A percentile compares a stretch with the other conserved stretches of the same genome.
These are phyloP conservation scores for Globisporangium cylindrosporum DNA, from an alignment of 352 stramenopile species.

Conservation along the genomic window DNA sequence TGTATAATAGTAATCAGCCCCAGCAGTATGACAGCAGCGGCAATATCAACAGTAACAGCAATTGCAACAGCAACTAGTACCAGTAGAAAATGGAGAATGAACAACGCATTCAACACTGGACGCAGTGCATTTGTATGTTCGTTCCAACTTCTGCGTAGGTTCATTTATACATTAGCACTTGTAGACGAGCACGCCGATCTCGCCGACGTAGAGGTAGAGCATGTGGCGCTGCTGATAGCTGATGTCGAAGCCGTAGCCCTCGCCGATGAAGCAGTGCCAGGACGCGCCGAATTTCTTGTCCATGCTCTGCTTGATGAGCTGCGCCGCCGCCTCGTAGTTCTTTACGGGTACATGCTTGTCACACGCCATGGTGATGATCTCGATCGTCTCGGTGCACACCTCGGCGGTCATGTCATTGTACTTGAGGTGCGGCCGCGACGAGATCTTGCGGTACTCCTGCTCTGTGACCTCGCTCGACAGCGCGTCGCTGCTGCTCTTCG, in stretches of 20 bases:
- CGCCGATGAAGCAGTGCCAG: conserved; percentile 95
- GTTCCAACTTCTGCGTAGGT: not conserved
- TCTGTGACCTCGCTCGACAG: conserved; percentile 53
- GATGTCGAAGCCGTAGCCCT: conserved; percentile 96
- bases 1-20: not conserved
- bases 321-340: conserved; percentile 92
- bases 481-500: conserved; percentile 30
- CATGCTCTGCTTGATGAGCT: conserved; percentile 95
- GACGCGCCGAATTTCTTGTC: conserved; percentile 97
- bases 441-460: conserved; percentile 83
- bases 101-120: not conserved
- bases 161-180: conserved; percentile 73
- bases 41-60: not conserved
- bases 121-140: not conserved
- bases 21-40: not conserved
- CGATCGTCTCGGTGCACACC: conserved; percentile 93
- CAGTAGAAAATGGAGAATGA: not conserved
- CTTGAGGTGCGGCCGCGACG: conserved; percentile 76
- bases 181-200: conserved; percentile 94
- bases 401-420: conserved; percentile 91
- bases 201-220: conserved; percentile 93
- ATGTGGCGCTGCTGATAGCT: conserved; percentile 96
- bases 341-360: conserved; percentile 93
- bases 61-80: not conserved
- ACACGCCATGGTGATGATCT: conserved; percentile 96